A percentile compares a stretch with the other conserved stretches of the same genome.
These are phyloP conservation scores for Bryoerythrophyllum caledonicum DNA, from an alignment of 225 moss, liverwort and hornwort species.

Conservation along the genomic window DNA sequence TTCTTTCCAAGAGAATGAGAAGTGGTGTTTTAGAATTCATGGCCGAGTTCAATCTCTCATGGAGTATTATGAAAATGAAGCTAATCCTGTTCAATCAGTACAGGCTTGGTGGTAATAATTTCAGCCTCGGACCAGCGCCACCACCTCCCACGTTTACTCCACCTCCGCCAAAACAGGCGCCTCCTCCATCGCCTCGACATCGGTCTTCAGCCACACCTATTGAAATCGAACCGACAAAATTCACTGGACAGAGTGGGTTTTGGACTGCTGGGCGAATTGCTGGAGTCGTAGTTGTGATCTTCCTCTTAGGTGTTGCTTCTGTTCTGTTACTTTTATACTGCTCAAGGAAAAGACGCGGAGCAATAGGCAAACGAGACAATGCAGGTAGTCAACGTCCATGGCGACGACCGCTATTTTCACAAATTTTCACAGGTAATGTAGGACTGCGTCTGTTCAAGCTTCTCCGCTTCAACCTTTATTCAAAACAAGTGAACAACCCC, in stretches of 20 bases:
- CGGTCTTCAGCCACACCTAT: not conserved
- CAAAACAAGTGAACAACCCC: not conserved
- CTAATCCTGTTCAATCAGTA: conserved; percentile 9
- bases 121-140: conserved; percentile 54
- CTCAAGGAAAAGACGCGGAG: conserved; percentile 38
- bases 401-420: conserved; percentile 47
- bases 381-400: conserved; percentile 42
- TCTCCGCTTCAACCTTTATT: not conserved
- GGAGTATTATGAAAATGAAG: not conserved
- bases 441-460: not conserved
- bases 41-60: not conserved
- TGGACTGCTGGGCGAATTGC: conserved; percentile 51
- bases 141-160: conserved; percentile 26
- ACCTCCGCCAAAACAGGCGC: conserved; percentile 22
- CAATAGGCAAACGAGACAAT: conserved; percentile 24
- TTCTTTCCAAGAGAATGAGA: not conserved
- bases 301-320: conserved; percentile 27
- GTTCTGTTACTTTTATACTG: conserved; percentile 28
- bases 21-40: conserved; percentile 5
- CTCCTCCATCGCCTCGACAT: conserved; percentile 32
- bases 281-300: conserved; percentile 36
- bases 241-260: conserved; percentile 27
- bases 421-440: conserved; percentile 29
- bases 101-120: conserved; percentile 63
- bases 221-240: not conserved